A percentile compares a stretch with the other conserved stretches of the same genome.
phyloP scores from a whole-genome alignment of 163 green algal genomes.

The Scenedesmus sp. region DNA sequence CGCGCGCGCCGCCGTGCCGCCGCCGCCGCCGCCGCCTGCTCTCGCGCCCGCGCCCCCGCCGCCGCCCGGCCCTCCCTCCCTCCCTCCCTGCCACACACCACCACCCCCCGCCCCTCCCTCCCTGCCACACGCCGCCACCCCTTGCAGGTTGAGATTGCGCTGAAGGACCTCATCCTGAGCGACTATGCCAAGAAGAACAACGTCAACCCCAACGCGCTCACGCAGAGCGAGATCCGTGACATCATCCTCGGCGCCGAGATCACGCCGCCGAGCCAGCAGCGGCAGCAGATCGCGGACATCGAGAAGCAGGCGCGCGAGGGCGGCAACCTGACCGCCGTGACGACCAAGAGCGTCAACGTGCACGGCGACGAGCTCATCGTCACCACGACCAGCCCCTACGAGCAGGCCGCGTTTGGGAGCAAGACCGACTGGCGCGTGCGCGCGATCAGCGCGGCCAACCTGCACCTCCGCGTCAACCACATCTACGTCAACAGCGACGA shows the following conservation, averaged over 20 bases:
- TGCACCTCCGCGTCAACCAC: conserved; percentile 99
- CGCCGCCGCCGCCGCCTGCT: too few species aligned
- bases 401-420: conserved; percentile 92
- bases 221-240: conserved; percentile 98
- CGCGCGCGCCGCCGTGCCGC: too few species aligned
- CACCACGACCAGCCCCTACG: conserved; percentile 97
- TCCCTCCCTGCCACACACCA: too few species aligned
- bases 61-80: too few species aligned
- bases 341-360: conserved; percentile 96
- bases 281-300: conserved; percentile 99
- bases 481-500: conserved; percentile 98
- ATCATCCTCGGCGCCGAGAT: conserved; percentile 99
- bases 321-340: conserved; percentile 89
- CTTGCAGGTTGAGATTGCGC: conserved; percentile 84
- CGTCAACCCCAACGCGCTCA: conserved; percentile 96
- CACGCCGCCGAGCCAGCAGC: conserved; percentile 93
- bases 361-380: conserved; percentile 99
- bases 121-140: too few species aligned
- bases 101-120: too few species aligned
- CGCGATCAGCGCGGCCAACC: conserved; percentile 96
- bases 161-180: conserved; percentile 98
- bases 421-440: conserved; percentile 99
- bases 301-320: conserved; percentile 94
- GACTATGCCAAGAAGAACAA: conserved; percentile 99
- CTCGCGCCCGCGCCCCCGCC: too few species aligned